Percentiles rank a stretch among this genome's conserved stretches.
These are phyloP conservation scores for Suhomyces taliae DNA, from an alignment of 1,139 yeast genomes.

Conservation along the genomic window DNA sequence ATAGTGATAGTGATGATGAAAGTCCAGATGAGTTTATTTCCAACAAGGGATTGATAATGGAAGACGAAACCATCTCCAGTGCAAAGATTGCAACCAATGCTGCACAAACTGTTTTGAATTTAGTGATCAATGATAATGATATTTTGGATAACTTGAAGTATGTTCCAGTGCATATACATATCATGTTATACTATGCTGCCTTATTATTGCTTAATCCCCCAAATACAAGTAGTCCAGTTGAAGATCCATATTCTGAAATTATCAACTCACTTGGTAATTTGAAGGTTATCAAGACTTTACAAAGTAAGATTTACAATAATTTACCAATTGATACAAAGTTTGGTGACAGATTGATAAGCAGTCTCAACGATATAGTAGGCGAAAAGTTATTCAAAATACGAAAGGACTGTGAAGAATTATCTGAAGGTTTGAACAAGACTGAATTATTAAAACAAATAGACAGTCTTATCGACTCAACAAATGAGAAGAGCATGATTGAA, in stretches of 20 bases:
- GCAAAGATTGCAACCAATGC: constrained; percentile 59
- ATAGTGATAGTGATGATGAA: constrained; percentile 28
- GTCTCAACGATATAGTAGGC: constrained; percentile 45
- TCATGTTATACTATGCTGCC: constrained; percentile 71
- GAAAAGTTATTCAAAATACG: constrained; percentile 30
- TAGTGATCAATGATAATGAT: constrained; percentile 61
- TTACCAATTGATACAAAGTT: constrained; percentile 56
- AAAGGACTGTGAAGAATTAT: constrained; percentile 10
- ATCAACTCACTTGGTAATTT: constrained; percentile 27
- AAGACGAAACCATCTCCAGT: constrained; percentile 35
- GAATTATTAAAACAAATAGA: constrained; percentile 20
- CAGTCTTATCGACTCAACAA: constrained; percentile 16
- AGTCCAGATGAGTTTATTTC: constrained; percentile 34
- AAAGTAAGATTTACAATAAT: constrained; percentile 43
- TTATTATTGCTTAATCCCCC: constrained; percentile 56
- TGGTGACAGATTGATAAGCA: constrained; percentile 48
- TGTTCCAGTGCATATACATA: constrained; percentile 70
- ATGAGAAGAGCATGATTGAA: constrained; percentile 20
- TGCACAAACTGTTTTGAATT: constrained; percentile 60
- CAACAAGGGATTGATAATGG: constrained; percentile 37
- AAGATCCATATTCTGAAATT: constrained; percentile 20
- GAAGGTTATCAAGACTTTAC: constrained; percentile 38
- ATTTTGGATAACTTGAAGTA: constrained; percentile 57
- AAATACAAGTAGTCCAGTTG: constrained; percentile 14
- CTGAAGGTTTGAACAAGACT: constrained; percentile 13